phyloP scores from a whole-genome alignment of 2,329 filamentous ascomycete genomes.

The Chaetomiaceae sp. region DNA sequence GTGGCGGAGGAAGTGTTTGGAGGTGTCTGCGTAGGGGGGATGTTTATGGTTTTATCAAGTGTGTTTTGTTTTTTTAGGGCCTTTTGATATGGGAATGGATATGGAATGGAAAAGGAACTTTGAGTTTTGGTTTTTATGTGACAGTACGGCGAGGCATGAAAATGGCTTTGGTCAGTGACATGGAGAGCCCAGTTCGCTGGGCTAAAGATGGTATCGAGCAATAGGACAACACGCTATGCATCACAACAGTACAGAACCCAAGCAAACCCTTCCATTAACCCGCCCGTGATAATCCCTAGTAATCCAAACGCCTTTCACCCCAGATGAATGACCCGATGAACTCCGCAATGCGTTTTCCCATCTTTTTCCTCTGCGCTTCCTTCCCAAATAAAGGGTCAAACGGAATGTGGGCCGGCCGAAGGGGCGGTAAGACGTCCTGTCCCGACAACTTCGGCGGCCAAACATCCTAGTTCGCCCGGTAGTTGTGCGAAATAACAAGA shows the following conservation, averaged over 20 bases:
- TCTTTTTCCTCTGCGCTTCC: background rate
- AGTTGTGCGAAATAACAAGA: constrained; percentile 70
- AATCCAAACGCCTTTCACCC: constrained; percentile 1
- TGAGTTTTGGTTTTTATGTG: background rate
- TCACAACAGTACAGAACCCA: no score
- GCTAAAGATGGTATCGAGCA: no score
- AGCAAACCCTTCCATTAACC: background rate
- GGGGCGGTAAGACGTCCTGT: no score
- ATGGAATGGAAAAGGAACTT: background rate
- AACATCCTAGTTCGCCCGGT: constrained; percentile 47
- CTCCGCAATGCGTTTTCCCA: background rate
- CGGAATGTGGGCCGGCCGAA: no score
- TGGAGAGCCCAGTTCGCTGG: background rate
- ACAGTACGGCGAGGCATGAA: no score
- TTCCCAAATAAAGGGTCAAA: background rate
- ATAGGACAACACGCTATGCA: no score
- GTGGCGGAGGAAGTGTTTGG: constrained; percentile 56
- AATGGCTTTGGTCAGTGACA: no score
- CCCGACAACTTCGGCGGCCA: background rate
- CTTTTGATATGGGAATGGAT: background rate
- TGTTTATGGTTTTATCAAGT: background rate
- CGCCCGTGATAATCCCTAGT: background rate
- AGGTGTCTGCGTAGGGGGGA: constrained; percentile 2
- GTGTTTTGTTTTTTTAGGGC: background rate
- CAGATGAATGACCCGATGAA: background rate